Base-by-base conservation (phyloP, 1,139 yeast genomes). In the Sugiyamaella pinicola region DNA sequence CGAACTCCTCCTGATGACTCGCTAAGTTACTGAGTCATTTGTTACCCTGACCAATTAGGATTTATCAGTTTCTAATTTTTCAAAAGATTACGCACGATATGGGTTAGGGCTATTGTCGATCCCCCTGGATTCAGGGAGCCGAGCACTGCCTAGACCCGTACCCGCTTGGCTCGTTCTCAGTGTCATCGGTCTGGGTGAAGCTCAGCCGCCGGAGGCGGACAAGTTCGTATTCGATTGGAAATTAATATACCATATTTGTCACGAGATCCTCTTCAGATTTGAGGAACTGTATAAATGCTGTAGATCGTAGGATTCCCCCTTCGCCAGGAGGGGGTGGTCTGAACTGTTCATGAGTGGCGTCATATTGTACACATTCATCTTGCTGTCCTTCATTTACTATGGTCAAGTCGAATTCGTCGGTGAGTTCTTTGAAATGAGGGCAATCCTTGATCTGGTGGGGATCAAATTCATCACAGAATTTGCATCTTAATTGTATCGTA, bases 71-170 rank as follows among this genome's bases (percentile, higher is more conserved):
- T 22, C 31, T 12, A 35, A 43, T 43, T 43, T 43, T 43, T 43
- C 47, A 43, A 43, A 43, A 43, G 47, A 43, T 43, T 19, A 19
- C 39, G 47, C 47, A 17, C 13, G 47, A 43, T 43, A 43, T n/a
- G 29, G 47, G 39, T 22, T 19, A 10, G 33, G 40, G 31, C 18
- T 8, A 2, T 2, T 35, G 47, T 18, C 38, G 47, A 43, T 43
- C 47, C 47, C 47, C 47, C 47, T 28, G 46, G 28, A 18, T 10
- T 19, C 26, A 9, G 28, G 41, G 15, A 10, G 26, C 28, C 22
- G 37, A 21, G 26, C 34, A 4, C 46, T 12, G 35, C 46, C 44
- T 33, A 28, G 44, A 24, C 44, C 44, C 29, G 42, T 38, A n/a
- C n/a, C n/a, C n/a, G n/a, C n/a, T n/a, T n/a, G n/a, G n/a, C n/a